phyloP scores from a whole-genome alignment of 106 monocot genomes.

The Dendrobium huoshanense region DNA sequence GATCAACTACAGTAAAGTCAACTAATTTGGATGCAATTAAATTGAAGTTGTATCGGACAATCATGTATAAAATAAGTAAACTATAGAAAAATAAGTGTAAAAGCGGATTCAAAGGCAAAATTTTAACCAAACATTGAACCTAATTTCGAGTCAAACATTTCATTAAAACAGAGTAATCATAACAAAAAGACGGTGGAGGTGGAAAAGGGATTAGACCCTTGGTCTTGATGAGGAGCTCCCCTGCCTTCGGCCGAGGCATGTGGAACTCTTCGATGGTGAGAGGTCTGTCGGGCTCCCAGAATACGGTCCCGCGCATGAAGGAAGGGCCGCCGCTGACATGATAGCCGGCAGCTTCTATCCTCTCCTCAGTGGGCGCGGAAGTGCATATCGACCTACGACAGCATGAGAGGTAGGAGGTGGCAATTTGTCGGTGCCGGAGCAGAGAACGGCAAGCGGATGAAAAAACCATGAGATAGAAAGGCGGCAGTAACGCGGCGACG shows the following conservation, averaged over 20 bases:
- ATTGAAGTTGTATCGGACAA: no score
- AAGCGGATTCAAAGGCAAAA: no score
- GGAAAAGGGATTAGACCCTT: slow-evolving; percentile 40
- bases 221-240: slow-evolving; percentile 91
- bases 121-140: no score
- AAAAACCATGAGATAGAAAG: slow-evolving; percentile 17
- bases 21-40: no score
- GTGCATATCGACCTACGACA: slow-evolving; percentile 3
- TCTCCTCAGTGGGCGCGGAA: slow-evolving; percentile 13
- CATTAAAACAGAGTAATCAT: not conserved
- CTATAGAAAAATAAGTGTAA: no score
- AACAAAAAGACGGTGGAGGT: not conserved
- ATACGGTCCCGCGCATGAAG: slow-evolving; percentile 87
- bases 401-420: slow-evolving; percentile 5
- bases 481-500: not conserved
- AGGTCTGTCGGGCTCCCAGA: slow-evolving; percentile 79
- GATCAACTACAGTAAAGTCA: no score
- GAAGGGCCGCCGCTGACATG: slow-evolving; percentile 64
- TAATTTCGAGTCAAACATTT: not conserved
- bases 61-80: no score
- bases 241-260: slow-evolving; percentile 91
- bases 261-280: slow-evolving; percentile 83
- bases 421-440: slow-evolving; percentile 18
- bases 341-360: slow-evolving; percentile 49
- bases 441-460: slow-evolving; percentile 32